These are phyloP conservation scores for Mortierella hygrophila DNA, from an alignment of 192 early-diverging fungal genomes.

Conservation along the genomic window DNA sequence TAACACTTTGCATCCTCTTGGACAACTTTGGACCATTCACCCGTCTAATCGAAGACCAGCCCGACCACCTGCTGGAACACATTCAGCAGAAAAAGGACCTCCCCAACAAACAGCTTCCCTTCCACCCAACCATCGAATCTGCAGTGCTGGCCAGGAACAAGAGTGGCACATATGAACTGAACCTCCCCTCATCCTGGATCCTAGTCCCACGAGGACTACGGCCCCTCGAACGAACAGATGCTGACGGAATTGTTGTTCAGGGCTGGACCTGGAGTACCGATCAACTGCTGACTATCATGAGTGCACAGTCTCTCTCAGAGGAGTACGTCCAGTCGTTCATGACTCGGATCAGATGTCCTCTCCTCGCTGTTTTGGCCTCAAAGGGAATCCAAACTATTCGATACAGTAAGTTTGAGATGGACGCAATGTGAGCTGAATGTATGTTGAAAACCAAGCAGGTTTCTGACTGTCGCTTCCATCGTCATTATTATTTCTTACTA, in stretches of 20 bases:
- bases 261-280: slow-evolving; percentile 55
- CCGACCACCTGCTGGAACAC: slow-evolving; percentile 35
- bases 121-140: slow-evolving; percentile 45
- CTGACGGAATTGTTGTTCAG: slow-evolving; percentile 13
- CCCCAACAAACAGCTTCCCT: slow-evolving; percentile 31
- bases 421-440: background rate
- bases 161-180: slow-evolving; percentile 15
- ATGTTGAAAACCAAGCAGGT: background rate
- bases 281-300: slow-evolving; percentile 38
- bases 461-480: background rate
- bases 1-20: slow-evolving; percentile 29
- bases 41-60: slow-evolving; percentile 37
- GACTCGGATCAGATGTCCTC: slow-evolving; percentile 30
- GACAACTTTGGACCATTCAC: slow-evolving; percentile 50
- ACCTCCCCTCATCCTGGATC: slow-evolving; percentile 20
- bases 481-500: background rate
- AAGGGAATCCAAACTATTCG: slow-evolving; percentile 4
- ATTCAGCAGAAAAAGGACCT: slow-evolving; percentile 33
- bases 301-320: slow-evolving; percentile 46
- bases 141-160: slow-evolving; percentile 37
- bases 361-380: slow-evolving; percentile 32
- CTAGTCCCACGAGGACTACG: slow-evolving; percentile 37
- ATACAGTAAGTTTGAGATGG: background rate
- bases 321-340: slow-evolving; percentile 37
- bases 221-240: slow-evolving; percentile 16